These are phyloP conservation scores for Isatis lusitanica DNA, from an alignment of 441 rosid genomes.

Conservation along the genomic window DNA sequence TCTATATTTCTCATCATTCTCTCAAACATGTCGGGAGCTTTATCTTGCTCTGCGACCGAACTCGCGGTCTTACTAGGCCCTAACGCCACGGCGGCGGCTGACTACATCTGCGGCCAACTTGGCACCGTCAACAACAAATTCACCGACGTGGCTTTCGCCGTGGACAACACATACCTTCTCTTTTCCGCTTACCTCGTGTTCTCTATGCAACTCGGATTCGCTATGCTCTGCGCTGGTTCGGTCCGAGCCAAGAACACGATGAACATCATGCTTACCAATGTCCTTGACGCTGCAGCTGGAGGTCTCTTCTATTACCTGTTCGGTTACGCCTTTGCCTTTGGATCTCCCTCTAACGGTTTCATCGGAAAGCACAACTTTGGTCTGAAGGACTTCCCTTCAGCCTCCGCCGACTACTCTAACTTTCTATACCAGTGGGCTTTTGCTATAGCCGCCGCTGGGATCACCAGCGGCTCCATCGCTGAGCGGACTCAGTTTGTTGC, in stretches of 20 bases:
- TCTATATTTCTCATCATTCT: neutral
- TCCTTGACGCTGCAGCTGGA: constrained; percentile 84
- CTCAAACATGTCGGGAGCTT: constrained; percentile 20
- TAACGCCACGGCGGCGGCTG: constrained; percentile 54
- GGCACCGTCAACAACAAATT: constrained; percentile 33
- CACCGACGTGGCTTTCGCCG: constrained; percentile 59
- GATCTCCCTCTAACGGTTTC: constrained; percentile 59
- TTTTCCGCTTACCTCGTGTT: constrained; percentile 87
- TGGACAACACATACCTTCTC: constrained; percentile 72
- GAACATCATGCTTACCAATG: constrained; percentile 86
- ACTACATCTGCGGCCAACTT: constrained; percentile 58
- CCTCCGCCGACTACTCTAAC: constrained; percentile 45
- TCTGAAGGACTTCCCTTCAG: constrained; percentile 50
- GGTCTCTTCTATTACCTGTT: constrained; percentile 77
- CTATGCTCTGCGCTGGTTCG: constrained; percentile 91
- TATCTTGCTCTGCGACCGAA: constrained; percentile 46
- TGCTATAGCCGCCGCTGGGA: constrained; percentile 82
- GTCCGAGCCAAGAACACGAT: constrained; percentile 80
- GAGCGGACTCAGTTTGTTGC: constrained; percentile 84
- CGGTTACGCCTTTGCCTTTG: constrained; percentile 84
- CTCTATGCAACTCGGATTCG: constrained; percentile 88
- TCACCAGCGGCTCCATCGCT: constrained; percentile 81
- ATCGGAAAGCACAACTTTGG: constrained; percentile 66
- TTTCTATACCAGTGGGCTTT: constrained; percentile 91
- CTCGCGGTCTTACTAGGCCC: constrained; percentile 56